A percentile compares a stretch with the other conserved stretches of the same genome.
Conservation (phyloP, 2,329 filamentous ascomycete genomes). For the Polytolypa hystricis region DNA sequence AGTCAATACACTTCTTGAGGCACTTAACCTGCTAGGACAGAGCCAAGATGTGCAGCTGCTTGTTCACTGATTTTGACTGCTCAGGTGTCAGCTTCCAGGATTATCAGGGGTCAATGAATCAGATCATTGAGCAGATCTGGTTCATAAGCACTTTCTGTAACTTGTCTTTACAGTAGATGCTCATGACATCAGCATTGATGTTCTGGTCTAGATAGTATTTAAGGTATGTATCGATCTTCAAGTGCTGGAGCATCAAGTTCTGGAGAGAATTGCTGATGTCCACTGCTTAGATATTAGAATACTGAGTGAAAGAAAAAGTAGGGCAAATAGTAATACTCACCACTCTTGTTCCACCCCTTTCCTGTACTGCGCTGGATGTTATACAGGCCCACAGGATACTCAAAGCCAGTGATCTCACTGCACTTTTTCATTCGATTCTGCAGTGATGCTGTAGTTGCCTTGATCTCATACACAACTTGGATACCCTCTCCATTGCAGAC, state of each 20-base stretch:
- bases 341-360: background rate
- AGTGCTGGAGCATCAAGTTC: constrained; percentile 15
- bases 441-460: background rate
- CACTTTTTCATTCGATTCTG: background rate
- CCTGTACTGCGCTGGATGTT: background rate
- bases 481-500: constrained; percentile 17
- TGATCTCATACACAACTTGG: background rate
- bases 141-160: constrained; percentile 5
- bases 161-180: constrained; percentile 2
- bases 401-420: background rate
- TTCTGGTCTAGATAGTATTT: constrained; percentile 1
- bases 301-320: constrained; percentile 5
- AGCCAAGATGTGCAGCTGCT: background rate
- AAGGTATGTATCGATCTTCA: constrained; percentile 4
- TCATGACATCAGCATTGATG: background rate
- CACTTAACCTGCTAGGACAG: background rate
- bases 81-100: constrained; percentile 4
- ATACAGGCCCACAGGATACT: background rate
- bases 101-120: constrained; percentile 5
- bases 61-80: constrained; percentile 6
- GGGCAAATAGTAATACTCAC: background rate
- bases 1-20: no score
- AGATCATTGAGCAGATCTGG: constrained; percentile 5
- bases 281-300: constrained; percentile 4
- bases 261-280: constrained; percentile 11